Base-by-base conservation (phyloP, 1,284 basidiomycete species). In the Sphaerobolus stellatus region DNA sequence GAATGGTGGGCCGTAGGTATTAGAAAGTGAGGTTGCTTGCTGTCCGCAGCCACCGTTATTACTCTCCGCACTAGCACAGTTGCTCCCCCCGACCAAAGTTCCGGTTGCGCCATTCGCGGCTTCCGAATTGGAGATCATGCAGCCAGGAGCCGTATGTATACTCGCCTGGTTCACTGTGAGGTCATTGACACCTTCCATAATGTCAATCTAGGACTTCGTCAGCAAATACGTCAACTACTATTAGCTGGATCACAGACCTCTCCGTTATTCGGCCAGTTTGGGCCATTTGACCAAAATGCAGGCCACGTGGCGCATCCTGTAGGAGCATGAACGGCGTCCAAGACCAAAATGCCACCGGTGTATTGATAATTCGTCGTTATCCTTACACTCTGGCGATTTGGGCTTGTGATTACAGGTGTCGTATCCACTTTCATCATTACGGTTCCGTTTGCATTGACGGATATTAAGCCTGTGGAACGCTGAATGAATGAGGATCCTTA, bases 221-320 rank as follows among this genome's bases (percentile, higher is more conserved):
- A 29, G 14, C 31, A 7, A 34, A 46, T 52, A 41, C 11, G 14
- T 16, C 24, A n/a, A 36, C 31, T 38, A 6, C 30, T n/a, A 29
- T 2, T 18, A 29, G 18, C 56, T 54, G 28, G 6, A n/a, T 24
- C 24, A 25, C 48, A 29, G 54, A 71, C 71, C 53, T 54, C 53
- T 8, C 53, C 53, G 20, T 54, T 50, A 22, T 43, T 50, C 13
- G 56, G 36, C 56, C 53, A 54, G 28, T 54, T 33, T 28, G 46
- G 46, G 18, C 53, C 78, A 55, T 79, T 74, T 33, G 75, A 75
- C 80, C 80, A 82, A 64, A 81, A 81, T 3, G 80, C 80, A 56
- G 88, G 88, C 88, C 92, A 94, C 8, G 85, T 87, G 36, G 86
- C 92, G 69, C 92, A 95, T 6, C 93, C 93, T 1, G 85, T 86